Base-by-base conservation (phyloP, 1,139 yeast species). In the Sugiyamaella pinicola region DNA sequence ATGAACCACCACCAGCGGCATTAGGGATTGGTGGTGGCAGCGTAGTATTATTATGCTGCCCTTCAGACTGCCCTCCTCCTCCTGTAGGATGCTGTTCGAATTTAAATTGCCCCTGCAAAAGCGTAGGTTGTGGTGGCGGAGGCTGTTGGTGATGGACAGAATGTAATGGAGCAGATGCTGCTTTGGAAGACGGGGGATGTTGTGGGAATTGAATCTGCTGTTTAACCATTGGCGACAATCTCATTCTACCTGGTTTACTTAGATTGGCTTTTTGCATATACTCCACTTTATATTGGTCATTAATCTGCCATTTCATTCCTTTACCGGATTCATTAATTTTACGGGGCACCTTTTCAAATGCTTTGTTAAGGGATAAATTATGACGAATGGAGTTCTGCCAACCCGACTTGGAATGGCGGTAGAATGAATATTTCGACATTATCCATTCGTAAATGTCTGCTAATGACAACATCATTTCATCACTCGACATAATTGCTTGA, bases 251-350 rank as follows among this genome's bases (percentile, higher is more conserved):
- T 13, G 49, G 49, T 51, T 45, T 52, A 43, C 51, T 49, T 34
- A 38, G 51, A 58, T 81, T 82, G 69, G 91, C 83, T 71, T 89
- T 87, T 61, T 78, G 81, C 67, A 90, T 74, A 63, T 90, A 91
- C 60, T 95, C 99, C 50, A 83, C 84, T 64, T 87, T 85, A 67
- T 87, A 90, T 46, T 84, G 76, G 42, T 87, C 95, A 60, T 90
- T 83, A 55, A 93, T 91, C 72, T 90, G 95, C 99, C 99, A 93
- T 72, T 93, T 93, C 96, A 93, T 93, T 58, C 99, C 99, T 70
- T 93, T 93, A 28, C 99, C 99, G 0, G 99, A 97, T 71, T 93
- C 98, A 69, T 89, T 87, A 17, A 96, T 93, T 68, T 88, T 82
- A 65, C 99, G 79, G 22, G 99, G 96, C 22, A 91, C 97, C 72